A percentile compares a stretch with the other conserved stretches of the same genome.
phyloP scores from a whole-genome alignment of 495 filamentous ascomycete genomes.

The Talaromyces proteolyticus region DNA sequence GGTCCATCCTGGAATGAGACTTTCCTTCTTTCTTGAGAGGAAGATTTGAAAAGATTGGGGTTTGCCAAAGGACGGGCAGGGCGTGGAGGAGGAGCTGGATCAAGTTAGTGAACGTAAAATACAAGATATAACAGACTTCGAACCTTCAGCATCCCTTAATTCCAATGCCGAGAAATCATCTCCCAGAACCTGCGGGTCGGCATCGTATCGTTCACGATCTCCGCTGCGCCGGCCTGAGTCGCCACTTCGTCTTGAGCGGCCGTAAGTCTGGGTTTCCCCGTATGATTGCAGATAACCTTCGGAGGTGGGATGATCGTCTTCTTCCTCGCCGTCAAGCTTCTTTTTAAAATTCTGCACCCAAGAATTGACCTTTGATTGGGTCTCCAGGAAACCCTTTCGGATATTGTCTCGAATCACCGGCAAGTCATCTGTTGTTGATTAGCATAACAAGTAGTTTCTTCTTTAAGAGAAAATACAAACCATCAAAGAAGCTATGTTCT shows the following conservation, averaged over 20 bases:
- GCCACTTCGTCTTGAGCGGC: slow-evolving; percentile 45
- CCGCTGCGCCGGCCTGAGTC: slow-evolving; percentile 61
- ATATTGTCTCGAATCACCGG: slow-evolving; percentile 91
- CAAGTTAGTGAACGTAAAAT: slow-evolving; percentile 13
- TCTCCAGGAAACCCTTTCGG: slow-evolving; percentile 90
- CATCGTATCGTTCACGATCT: slow-evolving; percentile 88
- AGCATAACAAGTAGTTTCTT: neutral
- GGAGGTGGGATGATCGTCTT: slow-evolving; percentile 39
- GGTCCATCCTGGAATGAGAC: slow-evolving; percentile 76
- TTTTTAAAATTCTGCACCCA: slow-evolving; percentile 91
- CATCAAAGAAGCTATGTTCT: slow-evolving; percentile 86
- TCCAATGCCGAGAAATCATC: slow-evolving; percentile 91
- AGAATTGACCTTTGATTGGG: slow-evolving; percentile 84
- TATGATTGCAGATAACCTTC: slow-evolving; percentile 35
- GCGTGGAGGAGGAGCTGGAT: slow-evolving; percentile 42
- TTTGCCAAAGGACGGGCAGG: slow-evolving; percentile 67
- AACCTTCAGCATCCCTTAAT: slow-evolving; percentile 71
- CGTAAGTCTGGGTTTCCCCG: slow-evolving; percentile 20
- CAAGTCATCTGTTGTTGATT: slow-evolving; percentile 63
- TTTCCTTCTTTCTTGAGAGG: slow-evolving; percentile 58
- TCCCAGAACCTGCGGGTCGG: slow-evolving; percentile 83
- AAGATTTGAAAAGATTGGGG: slow-evolving; percentile 70
- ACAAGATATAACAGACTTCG: slow-evolving; percentile 6
- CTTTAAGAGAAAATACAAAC: slow-evolving; percentile 25
- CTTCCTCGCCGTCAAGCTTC: slow-evolving; percentile 79